Base-by-base conservation (phyloP, 2,329 filamentous ascomycete genomes). In the Ophiostoma tasmaniense region DNA sequence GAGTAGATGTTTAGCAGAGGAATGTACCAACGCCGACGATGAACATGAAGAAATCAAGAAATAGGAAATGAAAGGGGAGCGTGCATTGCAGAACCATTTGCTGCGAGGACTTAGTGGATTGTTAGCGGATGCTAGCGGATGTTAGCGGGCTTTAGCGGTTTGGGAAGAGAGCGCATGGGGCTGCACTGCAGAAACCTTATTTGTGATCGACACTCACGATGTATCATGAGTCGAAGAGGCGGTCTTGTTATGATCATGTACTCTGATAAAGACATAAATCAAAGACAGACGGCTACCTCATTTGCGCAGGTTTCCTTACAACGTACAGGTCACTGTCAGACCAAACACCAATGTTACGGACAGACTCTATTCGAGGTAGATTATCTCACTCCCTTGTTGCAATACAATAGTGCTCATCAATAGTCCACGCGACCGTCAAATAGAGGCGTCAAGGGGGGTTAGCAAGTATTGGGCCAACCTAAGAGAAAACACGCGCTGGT, bases 101-200 rank as follows among this genome's bases (percentile, higher is more conserved):
- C 30, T 14, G 55, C 25, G 55, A 61, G 11, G 55, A 17, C n/a
- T 17, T 61, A 61, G 55, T 25, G 55, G 55, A 25, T 17, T 25
- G 25, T 7, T 61, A 61, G 55, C 25, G 55, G 55, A 5, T 33
- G 33, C 3, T 33, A 33, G 33, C 5, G 33, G 37, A 10, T 39
- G 37, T 30, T 61, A 61, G 55, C 55, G 52, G n/a, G 8, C 4
- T 11, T 6, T 59, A 59, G 52, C 22, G 52, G 52, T 59, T 59
- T 59, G 22, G 52, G 30, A 59, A 17, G 52, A 14, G 11, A 39
- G 10, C 10, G 55, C 55, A 61, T 61, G 50, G 50, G 45, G 50
- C 50, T 61, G 55, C 55, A 61, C 55, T 61, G 13, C 55, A 61
- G 45, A 61, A 61, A 61, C 55, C 55, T 61, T 61, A 61, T 61